Base-by-base conservation (phyloP, 1,284 basidiomycete genomes). In the Gymnopus androsaceus region DNA sequence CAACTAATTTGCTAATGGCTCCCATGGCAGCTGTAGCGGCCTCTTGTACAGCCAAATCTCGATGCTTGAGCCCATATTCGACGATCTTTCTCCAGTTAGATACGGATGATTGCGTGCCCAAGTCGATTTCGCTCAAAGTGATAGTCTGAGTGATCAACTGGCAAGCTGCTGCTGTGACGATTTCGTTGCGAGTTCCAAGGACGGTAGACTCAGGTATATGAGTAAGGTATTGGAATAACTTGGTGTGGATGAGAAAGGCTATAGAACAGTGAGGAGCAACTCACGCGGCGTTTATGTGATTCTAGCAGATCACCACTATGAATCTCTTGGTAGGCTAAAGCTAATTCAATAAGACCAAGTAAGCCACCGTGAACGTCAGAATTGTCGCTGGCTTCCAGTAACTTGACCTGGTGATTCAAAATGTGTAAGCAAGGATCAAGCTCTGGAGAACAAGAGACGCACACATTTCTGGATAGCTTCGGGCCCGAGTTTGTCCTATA, bases 321-420 rank as follows among this genome's bases (percentile, higher is more conserved):
- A 34, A 65, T 65, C 50, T 72, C 66, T 28, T 69, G 70, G 67
- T 80, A 82, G 11, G 81, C 79, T 25, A 72, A 69, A 0, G 90
- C 85, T 7, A 97, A 73, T 65, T 94, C 87, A 4, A 82, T 79
- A 28, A 98, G 74, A 1, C 84, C 85, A 12, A 89, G 75, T 5
- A 98, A 71, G n/a, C 82, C 86, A 2, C 95, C 95, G 67, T 98
- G 95, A 2, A 93, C 73, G 64, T 92, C 88, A 19, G 79, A 75
- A 4, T 76, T 65, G 67, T 98, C 94, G 19, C 87, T 71, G 0
- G 87, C 88, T 9, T 74, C 69, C 17, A 95, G 72, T 19, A 88
- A 70, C 19, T 66, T 68, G 17, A 79, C 75, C 90, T 94, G 63
- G 4, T 21, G 15, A 28, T 15, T 41, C 27, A 25, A 52, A 59